Conservation (phyloP, 495 filamentous ascomycete genomes). For the Penicillium herquei region DNA sequence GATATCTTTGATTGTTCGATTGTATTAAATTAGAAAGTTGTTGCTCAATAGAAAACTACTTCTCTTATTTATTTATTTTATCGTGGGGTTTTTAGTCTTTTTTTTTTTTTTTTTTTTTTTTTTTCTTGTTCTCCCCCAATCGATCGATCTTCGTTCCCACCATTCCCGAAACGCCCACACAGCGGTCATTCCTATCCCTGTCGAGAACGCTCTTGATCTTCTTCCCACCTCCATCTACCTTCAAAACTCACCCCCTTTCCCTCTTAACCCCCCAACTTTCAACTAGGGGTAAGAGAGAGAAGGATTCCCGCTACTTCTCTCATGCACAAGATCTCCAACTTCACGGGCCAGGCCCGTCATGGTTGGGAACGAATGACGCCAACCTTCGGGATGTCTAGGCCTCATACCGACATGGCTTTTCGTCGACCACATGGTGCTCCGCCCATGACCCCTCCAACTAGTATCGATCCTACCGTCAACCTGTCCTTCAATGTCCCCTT, state of each 20-base stretch:
- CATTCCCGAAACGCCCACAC: conserved; percentile 40
- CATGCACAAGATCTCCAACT: conserved; percentile 94
- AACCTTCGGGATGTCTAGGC: conserved; percentile 75
- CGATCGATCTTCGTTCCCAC: conserved; percentile 35
- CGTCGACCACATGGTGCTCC: conserved; percentile 68
- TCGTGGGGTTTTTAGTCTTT: conserved; percentile 6
- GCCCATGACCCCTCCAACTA: conserved; percentile 61
- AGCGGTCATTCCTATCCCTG: conserved; percentile 45
- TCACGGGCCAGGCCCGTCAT: conserved; percentile 77
- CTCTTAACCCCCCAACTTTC: conserved; percentile 40
- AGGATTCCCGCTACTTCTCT: conserved; percentile 19
- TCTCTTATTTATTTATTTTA: conserved; percentile 1
- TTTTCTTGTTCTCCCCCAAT: conserved; percentile 9
- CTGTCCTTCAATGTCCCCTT: conserved; percentile 95
- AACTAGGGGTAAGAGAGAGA: conserved; percentile 46
- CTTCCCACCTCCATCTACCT: conserved; percentile 17
- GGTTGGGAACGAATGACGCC: conserved; percentile 90
- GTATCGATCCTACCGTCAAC: conserved; percentile 67
- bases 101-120: conserved; percentile 4
- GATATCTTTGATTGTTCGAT: background rate
- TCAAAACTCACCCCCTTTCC: conserved; percentile 19
- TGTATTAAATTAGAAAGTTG: background rate
- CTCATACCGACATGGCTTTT: conserved; percentile 72
- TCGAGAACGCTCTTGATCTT: conserved; percentile 30
- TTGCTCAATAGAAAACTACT: background rate